Evolutionary conservation across 257 asterid species (phyloP), one percentile per base, ranked within the genome.

Genomic region (Marsdenia floribunda): DNA sequence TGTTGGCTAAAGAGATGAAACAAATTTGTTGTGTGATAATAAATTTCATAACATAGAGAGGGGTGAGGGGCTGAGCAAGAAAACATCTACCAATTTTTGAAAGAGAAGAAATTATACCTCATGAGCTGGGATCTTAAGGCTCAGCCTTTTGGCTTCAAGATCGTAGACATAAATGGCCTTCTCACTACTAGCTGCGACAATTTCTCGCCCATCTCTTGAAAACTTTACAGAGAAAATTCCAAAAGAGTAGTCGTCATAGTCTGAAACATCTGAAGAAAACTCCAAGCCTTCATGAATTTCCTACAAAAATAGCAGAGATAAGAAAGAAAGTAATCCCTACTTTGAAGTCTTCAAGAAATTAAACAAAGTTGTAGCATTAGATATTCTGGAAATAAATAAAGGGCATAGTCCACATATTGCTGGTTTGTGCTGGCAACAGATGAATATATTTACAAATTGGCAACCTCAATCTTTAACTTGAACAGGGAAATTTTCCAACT

Each of bases 251-350:
- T 85, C 92, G 6, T 80, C 87, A 65, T 88, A 84, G 80, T 85
- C 91, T 61, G 85, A 80, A 16, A 73, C 70, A 6, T 79, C 66
- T 24, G 93, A 82, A 26, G 97, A 88, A 81, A 92, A 92, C 55
- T 88, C 93, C 83, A 94, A 80, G 68, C 96, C 97, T 83, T 94
- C 99, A 69, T 94, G 99, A 81, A 92, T 88, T 86, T 94, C 99
- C 99, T 94, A 88, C 83, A 82, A 50, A 76, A 74, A 65, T 55
- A 24, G 24, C 24, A 35, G 44, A 8, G 5, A 71, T 26, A 29
- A 21, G 22, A 24, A 70, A 71, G 33, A 21, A 53, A 58, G 42
- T 44, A 66, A 52, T 14, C 44, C 75, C 57, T 61, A 49, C 5
- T 16, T 33, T 16, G 21, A 61, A 64, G 0, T 29, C 37, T 12